Evolutionary conservation across 1,284 basidiomycete genomes (phyloP), one percentile per base, ranked within the genome.

Genomic region (Cystobasidium slooffiae): DNA sequence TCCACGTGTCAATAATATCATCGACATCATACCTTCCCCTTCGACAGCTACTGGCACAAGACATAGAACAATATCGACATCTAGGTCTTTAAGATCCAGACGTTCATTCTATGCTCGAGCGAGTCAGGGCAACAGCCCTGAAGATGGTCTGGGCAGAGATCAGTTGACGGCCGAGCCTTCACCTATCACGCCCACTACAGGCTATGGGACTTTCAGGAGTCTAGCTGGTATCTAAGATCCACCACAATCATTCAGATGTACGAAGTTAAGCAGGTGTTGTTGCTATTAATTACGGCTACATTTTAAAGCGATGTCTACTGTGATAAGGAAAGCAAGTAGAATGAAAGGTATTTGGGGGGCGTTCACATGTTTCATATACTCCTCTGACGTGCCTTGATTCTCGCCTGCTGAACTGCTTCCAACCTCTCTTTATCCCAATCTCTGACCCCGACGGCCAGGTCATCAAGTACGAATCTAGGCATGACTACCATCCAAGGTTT

Each of bases 21-120:
- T 73, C 47, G 70, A 73, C 51, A 73, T 73, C n/a, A 73, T 73
- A 14, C 70, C 70, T 1, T 73, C 70, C 1, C 70, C 70, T 5
- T 73, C 70, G 20, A 66, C 63, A 20, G 52, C 52, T 14, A 51
- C 51, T 52, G 64, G 49, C 14, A 43, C 64, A 41, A n/a, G 70
- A 53, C 49, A 51, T 44, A 49, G 70, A 2, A 73, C 70, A 47
- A 51, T 73, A 7, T 73, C 70, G 12, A 62, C 65, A 39, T 73
- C 70, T 20, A 41, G 63, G 43, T 73, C 70, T 47, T 44, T 73
- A 43, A 64, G 70, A 37, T 55, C 49, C 12, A 44, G 70, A 22
- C 31, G 59, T 10, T 72, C 69, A n/a, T 72, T 72, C 49, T 72
- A 72, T 55, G 64, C 64, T 18, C 44, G 61, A 39, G 31, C 20